Percentiles rank a stretch among this genome's conserved stretches.
Evolutionary conservation across 2,329 filamentous ascomycete species (phyloP).

Genomic region (Venturia carpophila): DNA sequence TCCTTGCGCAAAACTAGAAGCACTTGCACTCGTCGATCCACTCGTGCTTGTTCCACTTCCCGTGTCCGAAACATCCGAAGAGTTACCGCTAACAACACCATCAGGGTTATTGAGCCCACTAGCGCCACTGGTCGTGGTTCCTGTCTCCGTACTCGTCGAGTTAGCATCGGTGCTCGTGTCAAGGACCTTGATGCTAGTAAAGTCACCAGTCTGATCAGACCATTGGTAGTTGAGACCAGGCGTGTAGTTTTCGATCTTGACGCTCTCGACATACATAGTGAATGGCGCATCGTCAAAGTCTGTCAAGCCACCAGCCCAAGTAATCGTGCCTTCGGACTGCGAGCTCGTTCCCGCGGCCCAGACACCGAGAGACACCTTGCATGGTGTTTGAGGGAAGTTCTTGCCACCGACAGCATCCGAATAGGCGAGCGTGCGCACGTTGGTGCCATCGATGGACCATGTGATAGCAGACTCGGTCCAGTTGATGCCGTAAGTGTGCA

Average conservation of each 20-base stretch:
- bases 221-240: slow-evolving; percentile 45
- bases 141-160: slow-evolving; percentile 21
- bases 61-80: not conserved
- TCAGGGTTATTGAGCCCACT: not conserved
- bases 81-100: not conserved
- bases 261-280: slow-evolving; percentile 44
- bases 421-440: slow-evolving; percentile 55
- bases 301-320: slow-evolving; percentile 57
- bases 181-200: slow-evolving; percentile 22
- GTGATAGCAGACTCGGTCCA: slow-evolving; percentile 57
- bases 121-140: slow-evolving; percentile 25
- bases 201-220: slow-evolving; percentile 41
- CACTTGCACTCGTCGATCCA: not conserved
- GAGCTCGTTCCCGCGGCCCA: slow-evolving; percentile 43
- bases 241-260: slow-evolving; percentile 46
- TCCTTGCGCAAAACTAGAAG: not conserved
- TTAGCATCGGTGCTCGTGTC: slow-evolving; percentile 18
- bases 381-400: slow-evolving; percentile 69
- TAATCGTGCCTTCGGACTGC: slow-evolving; percentile 48
- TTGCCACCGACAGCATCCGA: slow-evolving; percentile 49
- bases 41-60: not conserved
- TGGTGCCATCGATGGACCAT: slow-evolving; percentile 57
- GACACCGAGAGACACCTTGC: slow-evolving; percentile 45
- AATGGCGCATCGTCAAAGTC: slow-evolving; percentile 42
- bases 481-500: slow-evolving; percentile 45